These are phyloP conservation scores for Rhodotorula sp. DNA, from an alignment of 1,284 basidiomycete genomes.

Conservation along the genomic window DNA sequence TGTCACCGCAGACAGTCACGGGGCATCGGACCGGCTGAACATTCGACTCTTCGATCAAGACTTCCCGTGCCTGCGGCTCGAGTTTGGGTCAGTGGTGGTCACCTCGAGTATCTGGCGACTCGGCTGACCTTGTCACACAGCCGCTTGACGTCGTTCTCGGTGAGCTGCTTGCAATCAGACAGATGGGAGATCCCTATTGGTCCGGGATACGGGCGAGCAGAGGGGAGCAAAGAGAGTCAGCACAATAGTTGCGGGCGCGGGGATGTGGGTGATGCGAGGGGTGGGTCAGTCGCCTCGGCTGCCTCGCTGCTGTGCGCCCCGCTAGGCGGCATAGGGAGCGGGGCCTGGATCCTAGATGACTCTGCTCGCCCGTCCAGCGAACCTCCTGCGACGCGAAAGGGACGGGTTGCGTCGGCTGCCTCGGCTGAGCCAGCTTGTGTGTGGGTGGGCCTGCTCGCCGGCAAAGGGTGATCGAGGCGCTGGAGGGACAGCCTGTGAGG, in stretches of 20 bases:
- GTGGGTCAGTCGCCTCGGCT: no score
- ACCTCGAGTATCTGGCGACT: neutral
- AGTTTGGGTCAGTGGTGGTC: neutral
- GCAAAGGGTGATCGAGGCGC: neutral
- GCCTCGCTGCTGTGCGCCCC: no score
- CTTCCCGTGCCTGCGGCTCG: slow-evolving; percentile 77
- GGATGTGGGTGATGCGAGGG: no score
- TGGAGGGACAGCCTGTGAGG: no score
- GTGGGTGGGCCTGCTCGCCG: neutral
- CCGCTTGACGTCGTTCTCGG: slow-evolving; percentile 93
- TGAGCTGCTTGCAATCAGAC: slow-evolving; percentile 95
- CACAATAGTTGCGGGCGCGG: no score
- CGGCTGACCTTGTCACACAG: slow-evolving; percentile 91
- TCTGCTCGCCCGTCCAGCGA: no score
- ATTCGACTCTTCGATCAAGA: slow-evolving; percentile 95
- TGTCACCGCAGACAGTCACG: slow-evolving; percentile 95
- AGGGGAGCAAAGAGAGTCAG: neutral
- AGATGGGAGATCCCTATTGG: slow-evolving; percentile 82
- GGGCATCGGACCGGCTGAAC: slow-evolving; percentile 97
- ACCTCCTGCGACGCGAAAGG: neutral
- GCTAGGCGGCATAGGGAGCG: neutral
- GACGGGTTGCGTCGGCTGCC: neutral
- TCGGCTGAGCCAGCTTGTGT: neutral
- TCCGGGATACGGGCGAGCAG: neutral
- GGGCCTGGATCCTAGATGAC: neutral